Conservation (phyloP, 805 yeast genomes). For the Wickerhamiella hasegawae region DNA sequence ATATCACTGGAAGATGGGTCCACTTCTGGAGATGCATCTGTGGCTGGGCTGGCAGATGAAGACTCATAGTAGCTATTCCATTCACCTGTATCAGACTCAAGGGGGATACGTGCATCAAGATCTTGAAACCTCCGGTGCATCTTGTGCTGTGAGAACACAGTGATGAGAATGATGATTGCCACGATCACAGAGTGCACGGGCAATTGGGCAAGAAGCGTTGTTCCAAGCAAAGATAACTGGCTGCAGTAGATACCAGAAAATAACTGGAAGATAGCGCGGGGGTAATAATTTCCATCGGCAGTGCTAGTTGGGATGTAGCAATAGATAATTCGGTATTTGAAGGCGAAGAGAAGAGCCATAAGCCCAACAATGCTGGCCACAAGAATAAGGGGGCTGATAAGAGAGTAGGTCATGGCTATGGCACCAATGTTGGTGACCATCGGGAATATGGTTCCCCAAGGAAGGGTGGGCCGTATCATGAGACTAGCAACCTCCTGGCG, state of each 20-base stretch:
- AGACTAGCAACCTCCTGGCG: conserved; percentile 34
- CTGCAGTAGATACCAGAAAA: conserved; percentile 71
- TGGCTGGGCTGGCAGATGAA: not conserved
- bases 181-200: conserved; percentile 38
- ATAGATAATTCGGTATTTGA: conserved; percentile 52
- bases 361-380: conserved; percentile 44
- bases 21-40: not conserved
- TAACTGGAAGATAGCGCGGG: conserved; percentile 57
- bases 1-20: not conserved
- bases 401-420: conserved; percentile 62
- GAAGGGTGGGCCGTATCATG: conserved; percentile 29
- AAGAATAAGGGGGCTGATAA: conserved; percentile 65
- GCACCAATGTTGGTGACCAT: conserved; percentile 61
- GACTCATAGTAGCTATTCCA: conserved; percentile 7
- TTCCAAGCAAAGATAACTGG: conserved; percentile 63
- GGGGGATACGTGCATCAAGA: conserved; percentile 26
- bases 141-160: conserved; percentile 41
- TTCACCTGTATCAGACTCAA: conserved; percentile 8
- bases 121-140: conserved; percentile 30
- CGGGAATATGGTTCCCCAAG: conserved; percentile 73
- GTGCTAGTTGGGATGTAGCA: conserved; percentile 22
- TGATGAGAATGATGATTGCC: conserved; percentile 33
- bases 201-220: conserved; percentile 45
- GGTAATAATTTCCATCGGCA: conserved; percentile 46
- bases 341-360: conserved; percentile 41